Conservation (phyloP, 2,329 filamentous ascomycete genomes). For the Xylogone sp. region DNA sequence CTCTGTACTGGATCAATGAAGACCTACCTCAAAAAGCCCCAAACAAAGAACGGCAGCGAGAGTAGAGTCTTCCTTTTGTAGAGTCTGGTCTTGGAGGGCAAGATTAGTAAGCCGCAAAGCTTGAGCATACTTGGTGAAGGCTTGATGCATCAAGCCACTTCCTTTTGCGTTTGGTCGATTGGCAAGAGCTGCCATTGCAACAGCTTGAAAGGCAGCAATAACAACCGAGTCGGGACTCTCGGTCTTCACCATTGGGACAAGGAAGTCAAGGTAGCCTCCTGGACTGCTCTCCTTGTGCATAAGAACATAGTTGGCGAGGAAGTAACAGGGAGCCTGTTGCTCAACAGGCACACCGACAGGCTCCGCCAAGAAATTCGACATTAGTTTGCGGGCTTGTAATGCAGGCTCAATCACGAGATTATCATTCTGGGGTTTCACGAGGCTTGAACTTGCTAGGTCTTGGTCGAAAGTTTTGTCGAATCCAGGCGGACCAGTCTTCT, state of each 20-base stretch:
- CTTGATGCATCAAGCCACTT: conserved; percentile 31
- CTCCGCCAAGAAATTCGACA: background rate
- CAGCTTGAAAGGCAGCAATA: conserved; percentile 54
- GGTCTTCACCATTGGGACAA: conserved; percentile 50
- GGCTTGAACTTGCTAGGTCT: conserved; percentile 14
- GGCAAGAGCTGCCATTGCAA: conserved; percentile 52
- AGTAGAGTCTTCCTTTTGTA: conserved; percentile 51
- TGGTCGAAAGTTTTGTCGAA: conserved; percentile 13
- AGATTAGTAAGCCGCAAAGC: conserved; percentile 49
- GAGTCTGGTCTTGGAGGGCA: conserved; percentile 47
- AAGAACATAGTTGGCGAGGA: conserved; percentile 58
- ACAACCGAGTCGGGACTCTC: conserved; percentile 44
- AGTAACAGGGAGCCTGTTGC: conserved; percentile 54
- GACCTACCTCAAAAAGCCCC: conserved; percentile 52
- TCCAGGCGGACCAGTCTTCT: conserved; percentile 36
- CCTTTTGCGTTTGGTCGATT: conserved; percentile 41
- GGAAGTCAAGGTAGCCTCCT: conserved; percentile 55
- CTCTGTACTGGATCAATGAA: background rate
- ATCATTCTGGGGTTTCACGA: background rate
- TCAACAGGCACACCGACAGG: conserved; percentile 39
- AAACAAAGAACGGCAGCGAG: conserved; percentile 57
- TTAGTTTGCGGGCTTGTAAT: background rate
- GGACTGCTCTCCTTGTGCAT: conserved; percentile 46
- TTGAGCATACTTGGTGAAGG: conserved; percentile 50
- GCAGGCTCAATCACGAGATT: conserved; percentile 3